phyloP scores from a whole-genome alignment of 495 filamentous ascomycete species.

The Chaetomidium leptoderma region DNA sequence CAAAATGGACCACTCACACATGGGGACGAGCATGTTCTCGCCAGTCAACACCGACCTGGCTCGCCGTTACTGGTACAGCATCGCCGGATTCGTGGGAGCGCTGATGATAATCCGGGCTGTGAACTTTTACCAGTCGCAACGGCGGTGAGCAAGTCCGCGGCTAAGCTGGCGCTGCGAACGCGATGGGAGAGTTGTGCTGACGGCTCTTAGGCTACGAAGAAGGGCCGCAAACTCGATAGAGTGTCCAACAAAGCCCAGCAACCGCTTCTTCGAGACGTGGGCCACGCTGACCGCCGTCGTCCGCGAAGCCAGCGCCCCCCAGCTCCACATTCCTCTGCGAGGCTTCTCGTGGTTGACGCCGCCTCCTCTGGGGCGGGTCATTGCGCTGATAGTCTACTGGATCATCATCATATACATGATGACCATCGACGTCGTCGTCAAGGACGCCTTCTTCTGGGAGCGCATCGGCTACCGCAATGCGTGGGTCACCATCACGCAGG shows the following conservation, averaged over 20 bases:
- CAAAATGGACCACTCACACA: conserved; percentile 31
- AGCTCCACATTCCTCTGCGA: conserved; percentile 51
- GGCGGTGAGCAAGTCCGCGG: conserved; percentile 29
- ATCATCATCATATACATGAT: conserved; percentile 57
- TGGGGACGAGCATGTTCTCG: conserved; percentile 35
- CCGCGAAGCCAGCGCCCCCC: conserved; percentile 64
- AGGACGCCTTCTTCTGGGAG: conserved; percentile 54
- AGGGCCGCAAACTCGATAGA: conserved; percentile 35
- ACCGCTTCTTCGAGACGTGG: conserved; percentile 48
- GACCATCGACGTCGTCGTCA: conserved; percentile 42
- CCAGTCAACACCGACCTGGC: conserved; percentile 41
- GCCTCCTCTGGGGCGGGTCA: conserved; percentile 54
- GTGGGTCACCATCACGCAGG: conserved; percentile 71
- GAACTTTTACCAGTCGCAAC: conserved; percentile 35
- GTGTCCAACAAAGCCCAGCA: conserved; percentile 63
- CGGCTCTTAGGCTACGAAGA: conserved; percentile 35
- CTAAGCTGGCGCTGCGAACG: no score
- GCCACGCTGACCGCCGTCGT: conserved; percentile 65
- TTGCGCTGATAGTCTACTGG: conserved; percentile 53
- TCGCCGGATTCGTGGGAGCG: conserved; percentile 40
- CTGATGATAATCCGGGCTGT: conserved; percentile 36
- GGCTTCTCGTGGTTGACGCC: conserved; percentile 47
- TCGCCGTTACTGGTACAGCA: conserved; percentile 49
- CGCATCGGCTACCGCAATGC: conserved; percentile 70
- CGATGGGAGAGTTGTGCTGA: no score